Base-by-base conservation (phyloP, 805 yeast species). In the Gaillardinia entomophila region DNA sequence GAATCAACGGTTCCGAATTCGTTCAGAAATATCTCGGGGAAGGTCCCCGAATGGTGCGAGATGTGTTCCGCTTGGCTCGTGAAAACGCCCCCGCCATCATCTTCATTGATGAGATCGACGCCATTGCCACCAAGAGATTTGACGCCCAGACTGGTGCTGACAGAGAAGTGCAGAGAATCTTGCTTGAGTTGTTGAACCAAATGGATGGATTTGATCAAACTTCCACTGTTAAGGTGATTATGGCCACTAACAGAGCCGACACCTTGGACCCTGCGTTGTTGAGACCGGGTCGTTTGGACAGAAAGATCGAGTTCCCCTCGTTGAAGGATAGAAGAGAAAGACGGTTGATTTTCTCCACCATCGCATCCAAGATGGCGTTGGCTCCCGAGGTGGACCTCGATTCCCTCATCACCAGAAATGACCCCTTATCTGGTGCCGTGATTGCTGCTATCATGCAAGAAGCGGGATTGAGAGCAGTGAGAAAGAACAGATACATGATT, bases 81-180 rank as follows among this genome's bases (percentile, higher is more conserved):
- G 99, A 92, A 57, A 92, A 92, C 63, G 79, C 97, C 1, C 99
- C 99, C 5, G 79, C 96, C 7, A 92, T 92, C 53, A 92, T 92
- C 40, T 92, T 92, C 63, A 92, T 92, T 48, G 99, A 92, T 68
- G 99, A 92, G 68, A 89, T 92, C 50, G 98, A 92, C 65, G 96
- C 99, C 22, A 92, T 92, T 60, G 99, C 98, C 35, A 92, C 98
- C 26, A 92, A 92, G 63, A 85, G 99, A 66, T 92, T 92, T 52
- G 98, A 92, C 64, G 99, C 98, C 16, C 98, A 92, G 69, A 92
- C 99, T 3, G 98, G 98, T 57, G 97, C 98, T 23, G 99, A 92
- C 66, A 80, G 98, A 64, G 99, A 92, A 67, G 98, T 92, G 34
- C 99, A 92, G 68, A 86, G 98, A 67, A 90, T 97, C 3, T 71